These are phyloP conservation scores for Physcomitrellopsis africana DNA, from an alignment of 225 moss, liverwort and hornwort species.

Conservation along the genomic window DNA sequence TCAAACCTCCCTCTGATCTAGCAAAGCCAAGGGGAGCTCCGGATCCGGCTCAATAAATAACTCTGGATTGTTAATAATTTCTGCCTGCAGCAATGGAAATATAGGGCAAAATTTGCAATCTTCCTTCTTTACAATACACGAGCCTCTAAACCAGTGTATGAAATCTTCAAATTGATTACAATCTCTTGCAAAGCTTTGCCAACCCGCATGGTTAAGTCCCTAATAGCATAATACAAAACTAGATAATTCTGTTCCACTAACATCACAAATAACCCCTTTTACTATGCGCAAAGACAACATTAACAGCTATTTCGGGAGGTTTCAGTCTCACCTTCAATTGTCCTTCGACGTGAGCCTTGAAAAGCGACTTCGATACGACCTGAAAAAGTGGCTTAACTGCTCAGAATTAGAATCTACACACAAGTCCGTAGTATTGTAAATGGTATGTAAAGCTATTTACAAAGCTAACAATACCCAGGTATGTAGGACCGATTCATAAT, in stretches of 20 bases:
- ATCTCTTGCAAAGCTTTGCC: conserved; percentile 20
- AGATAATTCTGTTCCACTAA: not conserved
- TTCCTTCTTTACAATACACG: not conserved
- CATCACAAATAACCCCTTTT: not conserved
- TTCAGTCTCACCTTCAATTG: conserved; percentile 72
- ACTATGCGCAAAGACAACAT: not conserved
- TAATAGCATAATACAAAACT: conserved; percentile 21
- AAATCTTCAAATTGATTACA: not conserved
- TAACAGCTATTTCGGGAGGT: conserved; percentile 4
- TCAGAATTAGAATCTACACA: conserved; percentile 21
- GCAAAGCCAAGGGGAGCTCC: conserved; percentile 78
- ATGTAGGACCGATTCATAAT: not conserved
- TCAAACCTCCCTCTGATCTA: conserved; percentile 86
- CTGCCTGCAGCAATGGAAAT: conserved; percentile 59
- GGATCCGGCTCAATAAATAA: conserved; percentile 83
- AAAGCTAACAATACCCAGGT: not conserved
- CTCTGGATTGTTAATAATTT: conserved; percentile 86
- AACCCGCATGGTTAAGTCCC: conserved; percentile 14
- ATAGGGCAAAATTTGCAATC: conserved; percentile 24
- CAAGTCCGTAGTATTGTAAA: not conserved
- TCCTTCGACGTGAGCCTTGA: conserved; percentile 94
- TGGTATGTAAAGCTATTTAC: not conserved
- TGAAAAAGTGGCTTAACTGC: conserved; percentile 36
- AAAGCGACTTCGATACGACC: conserved; percentile 89
- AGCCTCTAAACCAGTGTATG: not conserved